phyloP scores from a whole-genome alignment of 2,329 filamentous ascomycete genomes.

The Nannizzia gypsea region DNA sequence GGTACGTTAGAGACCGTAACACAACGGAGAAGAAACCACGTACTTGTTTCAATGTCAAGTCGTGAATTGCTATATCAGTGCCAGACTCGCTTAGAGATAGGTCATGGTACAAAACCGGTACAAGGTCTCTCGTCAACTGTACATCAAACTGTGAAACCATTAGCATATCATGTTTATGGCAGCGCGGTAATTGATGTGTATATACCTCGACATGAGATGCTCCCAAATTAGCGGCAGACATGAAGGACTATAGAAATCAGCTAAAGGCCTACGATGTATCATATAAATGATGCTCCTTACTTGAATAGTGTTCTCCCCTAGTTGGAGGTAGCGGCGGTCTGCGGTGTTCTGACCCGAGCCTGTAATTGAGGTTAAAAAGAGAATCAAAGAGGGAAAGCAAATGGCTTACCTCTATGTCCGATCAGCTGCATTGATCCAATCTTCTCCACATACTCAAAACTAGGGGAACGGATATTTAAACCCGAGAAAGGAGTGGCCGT shows the following conservation, averaged over 20 bases:
- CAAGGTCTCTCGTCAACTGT: conserved; percentile 32
- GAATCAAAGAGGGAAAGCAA: not conserved
- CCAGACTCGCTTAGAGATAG: conserved; percentile 34
- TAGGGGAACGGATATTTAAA: conserved; percentile 3
- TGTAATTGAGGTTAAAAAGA: not conserved
- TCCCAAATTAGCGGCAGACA: conserved; percentile 25
- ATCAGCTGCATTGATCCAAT: conserved; percentile 16
- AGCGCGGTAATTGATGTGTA: not conserved
- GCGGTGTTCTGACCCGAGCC: conserved; percentile 21
- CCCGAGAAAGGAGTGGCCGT: conserved; percentile 19
- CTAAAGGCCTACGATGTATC: not conserved
- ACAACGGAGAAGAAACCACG: not conserved
- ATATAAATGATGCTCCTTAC: conserved; percentile 8
- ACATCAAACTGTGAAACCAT: conserved; percentile 22
- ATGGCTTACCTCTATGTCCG: conserved; percentile 24
- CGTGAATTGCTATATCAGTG: conserved; percentile 32
- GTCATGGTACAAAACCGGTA: conserved; percentile 34
- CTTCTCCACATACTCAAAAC: not conserved
- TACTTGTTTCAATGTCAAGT: conserved; percentile 29
- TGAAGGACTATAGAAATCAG: conserved; percentile 21
- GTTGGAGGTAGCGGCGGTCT: conserved; percentile 23
- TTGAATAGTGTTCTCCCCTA: conserved; percentile 31
- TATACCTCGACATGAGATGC: conserved; percentile 27
- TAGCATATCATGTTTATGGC: conserved; percentile 3
- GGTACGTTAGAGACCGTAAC: conserved; percentile 5